Percentiles rank a stretch among this genome's conserved stretches.
phyloP scores from a whole-genome alignment of 2,329 filamentous ascomycete species.

The Cordyceps pruinosa region DNA sequence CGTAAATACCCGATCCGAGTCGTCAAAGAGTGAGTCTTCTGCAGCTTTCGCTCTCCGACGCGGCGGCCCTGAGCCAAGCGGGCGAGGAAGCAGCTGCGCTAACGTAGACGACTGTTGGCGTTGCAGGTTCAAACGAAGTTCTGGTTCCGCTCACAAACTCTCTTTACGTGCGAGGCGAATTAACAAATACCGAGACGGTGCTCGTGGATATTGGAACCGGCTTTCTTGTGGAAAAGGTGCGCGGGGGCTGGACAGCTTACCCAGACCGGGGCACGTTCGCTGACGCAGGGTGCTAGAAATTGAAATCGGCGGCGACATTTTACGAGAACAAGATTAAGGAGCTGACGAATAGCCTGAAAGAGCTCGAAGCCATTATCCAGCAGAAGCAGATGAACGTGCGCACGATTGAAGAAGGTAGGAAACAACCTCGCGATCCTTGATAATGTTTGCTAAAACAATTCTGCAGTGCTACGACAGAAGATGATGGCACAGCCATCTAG shows the following conservation, averaged over 20 bases:
- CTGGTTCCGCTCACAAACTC: conserved; percentile 94
- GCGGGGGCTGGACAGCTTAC: neutral
- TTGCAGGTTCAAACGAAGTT: conserved; percentile 46
- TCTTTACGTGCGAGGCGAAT: conserved; percentile 80
- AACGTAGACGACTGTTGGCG: neutral
- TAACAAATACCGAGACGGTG: conserved; percentile 68
- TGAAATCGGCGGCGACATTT: conserved; percentile 47
- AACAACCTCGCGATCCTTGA: neutral
- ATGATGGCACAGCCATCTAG: conserved; percentile 21
- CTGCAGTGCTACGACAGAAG: conserved; percentile 33
- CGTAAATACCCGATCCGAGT: conserved; percentile 45
- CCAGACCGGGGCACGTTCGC: neutral
- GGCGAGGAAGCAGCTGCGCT: neutral
- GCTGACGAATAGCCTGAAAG: conserved; percentile 45
- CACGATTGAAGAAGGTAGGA: conserved; percentile 77
- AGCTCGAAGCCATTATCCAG: conserved; percentile 51
- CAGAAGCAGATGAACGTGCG: conserved; percentile 77
- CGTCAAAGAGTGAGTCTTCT: neutral
- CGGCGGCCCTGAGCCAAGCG: neutral
- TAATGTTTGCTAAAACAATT: conserved; percentile 2
- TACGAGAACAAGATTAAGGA: conserved; percentile 52
- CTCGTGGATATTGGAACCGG: conserved; percentile 91
- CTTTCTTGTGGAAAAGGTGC: conserved; percentile 87
- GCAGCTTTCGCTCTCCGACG: neutral
- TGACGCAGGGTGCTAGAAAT: conserved; percentile 31